Evolutionary conservation across 164 flowering plant species (phyloP), one percentile per base, ranked within the genome.

Genomic region (Vitis cinerea): DNA sequence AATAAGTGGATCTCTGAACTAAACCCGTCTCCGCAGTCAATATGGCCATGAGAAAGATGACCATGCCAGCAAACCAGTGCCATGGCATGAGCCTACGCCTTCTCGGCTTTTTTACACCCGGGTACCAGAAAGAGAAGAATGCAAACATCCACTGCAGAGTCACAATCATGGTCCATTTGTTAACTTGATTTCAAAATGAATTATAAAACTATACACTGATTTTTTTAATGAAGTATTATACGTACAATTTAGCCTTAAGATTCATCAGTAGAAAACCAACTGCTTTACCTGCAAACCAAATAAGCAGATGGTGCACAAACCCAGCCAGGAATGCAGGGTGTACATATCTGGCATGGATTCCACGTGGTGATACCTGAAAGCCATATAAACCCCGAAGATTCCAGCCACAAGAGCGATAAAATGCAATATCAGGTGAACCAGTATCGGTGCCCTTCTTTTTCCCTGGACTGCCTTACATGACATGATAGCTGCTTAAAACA

Each of bases 291-390:
- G 93, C 27, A 86, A 58, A 56, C 79, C 84, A 69, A 79, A 88
- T 23, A 87, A 72, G 82, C 72, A 81, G 72, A 92, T 81, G 80
- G 94, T 83, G 70, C 74, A 64, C 13, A 92, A 77, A 51, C 97
- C 96, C 2, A 92, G 60, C 97, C 97, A 92, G 14, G 94, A 86
- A 80, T 92, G 96, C 54, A 92, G 64, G 63, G 84, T 77, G 62
- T 71, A 60, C 75, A 90, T 58, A 30, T 88, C 30, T 3, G 82
- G 65, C 3, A 44, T 11, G 2, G 61, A 50, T 2, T 9, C 12
- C 60, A 85, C 89, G 30, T 82, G 19, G 52, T 90, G 87, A 71
- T 55, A 92, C 78, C 86, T 86, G 86, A 89, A 86, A 49, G 64
- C 83, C 5, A 87, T 86, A 69, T 52, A 76, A 31, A 89, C 48